A percentile compares a stretch with the other conserved stretches of the same genome.
These are phyloP conservation scores for Dryadomyces quercus-mongolicae DNA, from an alignment of 2,329 filamentous ascomycete genomes.

Conservation along the genomic window DNA sequence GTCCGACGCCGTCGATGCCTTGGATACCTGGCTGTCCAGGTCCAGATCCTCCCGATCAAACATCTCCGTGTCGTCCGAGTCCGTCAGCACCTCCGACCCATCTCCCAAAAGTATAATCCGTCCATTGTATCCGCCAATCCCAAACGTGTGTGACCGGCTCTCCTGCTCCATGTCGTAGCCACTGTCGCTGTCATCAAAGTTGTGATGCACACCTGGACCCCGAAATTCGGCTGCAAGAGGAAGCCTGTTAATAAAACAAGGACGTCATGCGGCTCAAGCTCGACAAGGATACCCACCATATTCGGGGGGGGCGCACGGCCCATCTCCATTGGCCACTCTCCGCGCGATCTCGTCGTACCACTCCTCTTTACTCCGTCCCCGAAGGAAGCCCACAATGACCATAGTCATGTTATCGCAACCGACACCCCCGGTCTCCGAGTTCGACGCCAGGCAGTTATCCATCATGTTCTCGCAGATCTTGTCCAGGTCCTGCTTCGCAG, in stretches of 20 bases:
- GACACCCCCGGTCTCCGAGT: slow-evolving; percentile 94
- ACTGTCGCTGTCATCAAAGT: slow-evolving; percentile 68
- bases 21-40: slow-evolving; percentile 70
- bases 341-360: slow-evolving; percentile 96
- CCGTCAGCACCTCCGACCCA: slow-evolving; percentile 82
- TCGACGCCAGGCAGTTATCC: slow-evolving; percentile 97
- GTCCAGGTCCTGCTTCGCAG: slow-evolving; percentile 86
- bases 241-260: slow-evolving; percentile 14
- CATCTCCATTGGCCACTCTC: slow-evolving; percentile 91
- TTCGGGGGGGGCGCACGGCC: slow-evolving; percentile 95
- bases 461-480: slow-evolving; percentile 99
- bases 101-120: slow-evolving; percentile 92
- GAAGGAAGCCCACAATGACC: slow-evolving; percentile 76
- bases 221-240: slow-evolving; percentile 61
- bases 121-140: slow-evolving; percentile 60
- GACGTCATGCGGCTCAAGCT: slow-evolving; percentile 19
- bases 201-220: slow-evolving; percentile 69
- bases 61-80: slow-evolving; percentile 84
- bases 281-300: slow-evolving; percentile 65
- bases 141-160: slow-evolving; percentile 49
- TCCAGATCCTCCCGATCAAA: slow-evolving; percentile 91
- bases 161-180: slow-evolving; percentile 67
- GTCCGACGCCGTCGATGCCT: slow-evolving; percentile 29
- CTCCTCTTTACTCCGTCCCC: slow-evolving; percentile 88
- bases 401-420: slow-evolving; percentile 99